Base-by-base conservation (phyloP, 179 eudicot genomes). In the Beta lomatogona region DNA sequence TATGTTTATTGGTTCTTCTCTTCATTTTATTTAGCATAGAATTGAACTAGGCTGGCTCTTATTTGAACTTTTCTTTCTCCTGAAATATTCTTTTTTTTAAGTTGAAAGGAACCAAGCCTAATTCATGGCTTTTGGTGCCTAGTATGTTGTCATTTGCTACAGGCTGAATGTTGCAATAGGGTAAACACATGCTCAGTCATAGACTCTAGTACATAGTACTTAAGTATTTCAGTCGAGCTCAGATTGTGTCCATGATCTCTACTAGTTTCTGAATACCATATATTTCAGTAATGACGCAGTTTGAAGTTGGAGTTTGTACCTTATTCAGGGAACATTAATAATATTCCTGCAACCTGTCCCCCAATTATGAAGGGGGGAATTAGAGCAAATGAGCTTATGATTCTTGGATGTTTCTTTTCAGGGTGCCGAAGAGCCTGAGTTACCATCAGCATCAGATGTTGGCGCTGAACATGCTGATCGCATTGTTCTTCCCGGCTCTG, bases 341-440 rank as follows among this genome's bases (percentile, higher is more conserved):
- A 6, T 44, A 28, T 28, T 0, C 9, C 53, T 7, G 9, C 11
- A 4, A 48, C 66, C 73, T 16, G 41, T 14, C 28, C 12, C 1
- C 61, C 9, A 13, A 7, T 61, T 28, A 63, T 25, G 16, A 65
- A 48, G 57, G 54, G 44, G 50, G 28, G 6, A 71, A 28, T n/a
- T 48, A 8, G 73, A 19, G 67, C 25, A 19, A 78, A 13, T 41
- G 50, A 67, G 36, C 57, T 45, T 82, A 1, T 82, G 76, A 79
- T 71, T 31, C 57, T 63, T 76, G 57, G 41, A 57, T 79, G 12
- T 75, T 45, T 52, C 54, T 73, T 36, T 87, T 83, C 86, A 94
- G 98, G 90, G 81, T 73, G 87, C 92, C 58, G 91, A 89, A 76
- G 91, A 87, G 77, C 44, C 88, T 28, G 93, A 91, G 77, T 69